Conservation (phyloP, 2,329 filamentous ascomycete genomes). For the Didymella arachidicola region DNA sequence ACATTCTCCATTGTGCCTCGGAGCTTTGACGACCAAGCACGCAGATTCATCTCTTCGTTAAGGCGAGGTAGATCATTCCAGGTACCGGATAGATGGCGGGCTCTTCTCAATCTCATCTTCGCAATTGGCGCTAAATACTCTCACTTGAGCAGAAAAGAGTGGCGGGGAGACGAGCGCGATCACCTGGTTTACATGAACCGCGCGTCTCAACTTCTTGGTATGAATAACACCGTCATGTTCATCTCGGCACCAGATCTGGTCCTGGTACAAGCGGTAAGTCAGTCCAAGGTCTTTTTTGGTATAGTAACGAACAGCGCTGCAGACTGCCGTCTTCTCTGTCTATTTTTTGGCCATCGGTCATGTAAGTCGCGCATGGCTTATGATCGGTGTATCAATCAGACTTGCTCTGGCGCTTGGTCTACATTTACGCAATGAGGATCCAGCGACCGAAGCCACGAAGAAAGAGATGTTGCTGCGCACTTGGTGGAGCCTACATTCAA, state of each 20-base stretch:
- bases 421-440: constrained; percentile 49
- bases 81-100: constrained; percentile 43
- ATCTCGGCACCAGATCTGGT: constrained; percentile 45
- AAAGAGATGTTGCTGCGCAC: constrained; percentile 48
- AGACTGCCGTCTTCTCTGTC: constrained; percentile 35
- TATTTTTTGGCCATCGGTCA: constrained; percentile 41
- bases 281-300: not conserved
- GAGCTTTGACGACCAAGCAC: constrained; percentile 34
- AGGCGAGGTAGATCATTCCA: constrained; percentile 18
- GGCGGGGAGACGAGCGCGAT: constrained; percentile 42
- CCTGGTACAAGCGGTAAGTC: constrained; percentile 49
- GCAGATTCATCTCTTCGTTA: constrained; percentile 25
- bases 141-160: constrained; percentile 41
- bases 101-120: constrained; percentile 53
- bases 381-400: constrained; percentile 49
- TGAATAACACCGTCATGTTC: constrained; percentile 30
- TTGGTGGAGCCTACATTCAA: constrained; percentile 52
- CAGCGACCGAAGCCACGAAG: constrained; percentile 25
- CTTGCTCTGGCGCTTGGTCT: constrained; percentile 50
- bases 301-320: constrained; percentile 10
- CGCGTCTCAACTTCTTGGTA: constrained; percentile 34
- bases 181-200: constrained; percentile 51
- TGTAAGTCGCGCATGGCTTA: constrained; percentile 45
- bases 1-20: constrained; percentile 42
- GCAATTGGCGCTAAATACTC: constrained; percentile 53